Evolutionary conservation across 2,329 filamentous ascomycete genomes (phyloP).

Genomic region (Dothistroma pini): DNA sequence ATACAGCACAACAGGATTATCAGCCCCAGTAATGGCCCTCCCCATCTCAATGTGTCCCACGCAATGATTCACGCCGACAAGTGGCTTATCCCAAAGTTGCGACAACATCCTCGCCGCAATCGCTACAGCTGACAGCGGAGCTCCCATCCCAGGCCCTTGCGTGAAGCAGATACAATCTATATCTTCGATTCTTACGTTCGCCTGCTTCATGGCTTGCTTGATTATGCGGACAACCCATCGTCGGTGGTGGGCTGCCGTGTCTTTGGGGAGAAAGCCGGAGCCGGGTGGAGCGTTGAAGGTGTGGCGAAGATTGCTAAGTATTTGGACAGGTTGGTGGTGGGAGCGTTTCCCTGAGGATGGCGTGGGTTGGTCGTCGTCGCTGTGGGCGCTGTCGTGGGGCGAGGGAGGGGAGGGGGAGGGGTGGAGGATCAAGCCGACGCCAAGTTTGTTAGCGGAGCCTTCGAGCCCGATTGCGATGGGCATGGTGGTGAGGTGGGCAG

Average conservation of each 20-base stretch:
- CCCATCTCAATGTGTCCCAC: conserved; percentile 99
- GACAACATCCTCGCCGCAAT: conserved; percentile 77
- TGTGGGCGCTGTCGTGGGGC: conserved; percentile 36
- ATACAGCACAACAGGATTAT: conserved; percentile 92
- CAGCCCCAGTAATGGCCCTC: conserved; percentile 80
- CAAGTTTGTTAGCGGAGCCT: conserved; percentile 97
- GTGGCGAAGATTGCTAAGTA: conserved; percentile 92
- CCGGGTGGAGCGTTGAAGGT: conserved; percentile 91
- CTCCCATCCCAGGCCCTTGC: conserved; percentile 93
- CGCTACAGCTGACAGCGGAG: conserved; percentile 81
- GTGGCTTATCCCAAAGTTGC: conserved; percentile 79
- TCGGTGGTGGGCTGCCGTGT: conserved; percentile 90
- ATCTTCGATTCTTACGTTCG: conserved; percentile 58
- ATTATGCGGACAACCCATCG: conserved; percentile 78
- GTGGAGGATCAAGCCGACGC: conserved; percentile 87
- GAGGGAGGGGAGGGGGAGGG: conserved; percentile 37
- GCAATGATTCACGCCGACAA: conserved; percentile 96
- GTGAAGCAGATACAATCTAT: conserved; percentile 95
- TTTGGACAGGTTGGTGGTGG: conserved; percentile 49
- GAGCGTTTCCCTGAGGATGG: conserved; percentile 13
- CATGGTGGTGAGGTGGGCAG: conserved; percentile 25
- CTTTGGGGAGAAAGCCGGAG: conserved; percentile 92
- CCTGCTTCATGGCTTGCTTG: conserved; percentile 70
- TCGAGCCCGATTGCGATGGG: conserved; percentile 71
- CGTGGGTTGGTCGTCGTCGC: conserved; percentile 27